Evolutionary conservation across 2,329 filamentous ascomycete genomes (phyloP), one percentile per base, ranked within the genome.

Genomic region (Beauveria sp.): DNA sequence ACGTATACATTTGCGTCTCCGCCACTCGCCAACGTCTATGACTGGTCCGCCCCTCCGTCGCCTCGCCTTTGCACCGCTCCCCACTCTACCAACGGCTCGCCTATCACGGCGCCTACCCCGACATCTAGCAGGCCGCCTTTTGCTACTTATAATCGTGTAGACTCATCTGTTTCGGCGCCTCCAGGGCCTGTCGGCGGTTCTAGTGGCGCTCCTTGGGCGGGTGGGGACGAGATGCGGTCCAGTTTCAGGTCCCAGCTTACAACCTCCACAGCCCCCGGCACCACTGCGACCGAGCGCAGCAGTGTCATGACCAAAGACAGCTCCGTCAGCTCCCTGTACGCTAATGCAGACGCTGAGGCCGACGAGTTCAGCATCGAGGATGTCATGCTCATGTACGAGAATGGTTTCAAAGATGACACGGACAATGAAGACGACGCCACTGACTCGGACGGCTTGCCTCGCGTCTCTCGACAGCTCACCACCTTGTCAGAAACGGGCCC

Each of bases 231-330:
- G 69, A 72, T 79, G 37, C 77, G 82, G 41, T 81, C 80, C 0
- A 85, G 82, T 71, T 82, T 79, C 67, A 79, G 82, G 60, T 84
- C 83, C 16, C 82, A 84, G 63, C 71, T 80, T 56, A 81, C 82
- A 20, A 71, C 77, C 41, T 84, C 82, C 3, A 82, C 81, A 5
- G 75, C 77, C 28, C 81, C 80, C 37, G 92, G 88, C 26, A 83
- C 81, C 2, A 66, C 73, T 5, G 85, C 87, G n/a, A 96, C 91
- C 1, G 90, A 93, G 70, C 83, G 90, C 63, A 96, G 90, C 72
- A 96, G 92, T 69, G 80, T 94, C 55, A 72, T 88, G 65, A 94
- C 91, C 3, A 91, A 90, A 67, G 84, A 85, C 63, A 96, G 89
- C 76, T 92, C 89, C 2, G 80, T 87, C 58, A 88, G 76, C 75